Conservation (phyloP, 2,329 filamentous ascomycete species). For the Trichoderma sp. region DNA sequence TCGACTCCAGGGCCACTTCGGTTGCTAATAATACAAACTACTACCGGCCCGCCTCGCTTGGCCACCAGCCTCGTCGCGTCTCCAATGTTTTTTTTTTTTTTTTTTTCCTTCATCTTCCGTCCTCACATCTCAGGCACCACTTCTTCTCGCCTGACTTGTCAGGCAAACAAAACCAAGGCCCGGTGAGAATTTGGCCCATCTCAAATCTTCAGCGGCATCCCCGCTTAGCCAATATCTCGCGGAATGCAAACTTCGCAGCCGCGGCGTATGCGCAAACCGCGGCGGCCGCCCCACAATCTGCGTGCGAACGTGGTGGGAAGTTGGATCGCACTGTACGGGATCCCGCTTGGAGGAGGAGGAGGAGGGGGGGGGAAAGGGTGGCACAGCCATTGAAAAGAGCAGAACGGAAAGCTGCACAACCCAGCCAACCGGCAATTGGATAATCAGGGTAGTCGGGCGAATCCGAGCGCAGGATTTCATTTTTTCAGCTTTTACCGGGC, state of each 20-base stretch:
- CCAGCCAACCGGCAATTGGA: constrained; percentile 11
- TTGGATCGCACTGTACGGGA: constrained; percentile 10
- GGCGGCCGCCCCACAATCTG: background rate
- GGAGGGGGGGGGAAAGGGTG: no score
- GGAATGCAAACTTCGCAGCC: background rate
- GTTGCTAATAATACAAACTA: background rate
- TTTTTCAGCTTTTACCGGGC: background rate
- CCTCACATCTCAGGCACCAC: constrained; percentile 6
- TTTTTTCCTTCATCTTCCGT: background rate
- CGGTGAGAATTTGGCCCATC: constrained; percentile 12
- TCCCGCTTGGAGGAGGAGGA: background rate
- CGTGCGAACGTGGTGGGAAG: background rate
- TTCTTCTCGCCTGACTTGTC: background rate
- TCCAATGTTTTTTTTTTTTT: background rate
- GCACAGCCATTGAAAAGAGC: constrained; percentile 4
- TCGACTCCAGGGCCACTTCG: background rate
- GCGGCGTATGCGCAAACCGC: background rate
- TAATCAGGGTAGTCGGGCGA: background rate
- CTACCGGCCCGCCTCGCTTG: background rate
- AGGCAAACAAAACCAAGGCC: background rate
- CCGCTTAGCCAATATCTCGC: background rate
- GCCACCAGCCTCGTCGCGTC: background rate
- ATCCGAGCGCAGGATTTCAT: background rate
- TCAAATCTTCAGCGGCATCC: background rate
- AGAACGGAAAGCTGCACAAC: background rate